Percentiles rank a stretch among this genome's conserved stretches.
Evolutionary conservation across 192 early-diverging fungal species (phyloP).

Genomic region (Rhizophagus clarus): DNA sequence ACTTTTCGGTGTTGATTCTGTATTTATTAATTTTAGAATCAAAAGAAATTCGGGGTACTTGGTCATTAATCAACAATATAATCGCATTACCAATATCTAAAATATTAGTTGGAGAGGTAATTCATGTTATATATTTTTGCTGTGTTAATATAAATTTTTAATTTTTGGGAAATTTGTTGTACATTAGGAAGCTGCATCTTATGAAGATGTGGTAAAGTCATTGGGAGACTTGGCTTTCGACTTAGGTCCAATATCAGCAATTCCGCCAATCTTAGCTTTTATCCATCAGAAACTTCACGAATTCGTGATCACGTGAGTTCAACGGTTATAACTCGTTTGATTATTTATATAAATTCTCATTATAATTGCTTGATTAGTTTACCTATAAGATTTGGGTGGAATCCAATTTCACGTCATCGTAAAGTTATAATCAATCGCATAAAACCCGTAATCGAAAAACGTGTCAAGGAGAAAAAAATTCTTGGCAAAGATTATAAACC

Average conservation of each 20-base stretch:
- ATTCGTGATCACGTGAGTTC: not conserved
- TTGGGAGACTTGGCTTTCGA: not conserved
- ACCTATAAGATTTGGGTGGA: not conserved
- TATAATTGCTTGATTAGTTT: not conserved
- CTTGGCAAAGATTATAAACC: not conserved
- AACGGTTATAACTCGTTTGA: too few species aligned
- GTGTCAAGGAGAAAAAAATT: not conserved
- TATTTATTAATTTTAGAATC: constrained; percentile 13
- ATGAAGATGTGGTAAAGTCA: not conserved
- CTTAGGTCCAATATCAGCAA: not conserved
- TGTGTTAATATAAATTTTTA: not conserved
- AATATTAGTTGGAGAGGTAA: constrained; percentile 1
- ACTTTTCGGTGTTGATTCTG: not conserved
- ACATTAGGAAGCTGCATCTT: not conserved
- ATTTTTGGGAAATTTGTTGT: not conserved
- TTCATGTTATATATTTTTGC: not conserved
- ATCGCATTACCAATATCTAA: not conserved
- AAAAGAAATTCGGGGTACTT: not conserved
- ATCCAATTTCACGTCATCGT: not conserved
- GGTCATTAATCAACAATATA: not conserved
- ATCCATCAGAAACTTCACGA: not conserved
- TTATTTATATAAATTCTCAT: not conserved
- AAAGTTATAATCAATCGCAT: not conserved
- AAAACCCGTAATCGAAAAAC: not conserved
- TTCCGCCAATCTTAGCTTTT: not conserved